These are phyloP conservation scores for Alternaria metachromatica DNA, from an alignment of 2,329 filamentous ascomycete species.

Conservation along the genomic window DNA sequence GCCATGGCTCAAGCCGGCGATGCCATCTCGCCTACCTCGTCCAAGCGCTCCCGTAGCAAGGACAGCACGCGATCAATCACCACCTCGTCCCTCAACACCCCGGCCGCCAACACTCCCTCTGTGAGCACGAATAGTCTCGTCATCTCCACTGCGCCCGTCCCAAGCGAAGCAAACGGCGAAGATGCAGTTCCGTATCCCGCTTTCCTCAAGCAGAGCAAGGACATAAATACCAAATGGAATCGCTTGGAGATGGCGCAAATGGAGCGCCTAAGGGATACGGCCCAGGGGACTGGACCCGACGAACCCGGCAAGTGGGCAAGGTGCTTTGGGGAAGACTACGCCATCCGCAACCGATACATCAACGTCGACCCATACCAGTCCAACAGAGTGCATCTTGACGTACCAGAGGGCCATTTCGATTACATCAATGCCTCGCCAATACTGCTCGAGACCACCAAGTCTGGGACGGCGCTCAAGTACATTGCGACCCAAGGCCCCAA, in stretches of 20 bases:
- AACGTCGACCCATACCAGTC: conserved; percentile 91
- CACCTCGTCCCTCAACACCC: conserved; percentile 34
- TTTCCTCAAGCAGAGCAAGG: conserved; percentile 61
- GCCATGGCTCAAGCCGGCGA: conserved; percentile 37
- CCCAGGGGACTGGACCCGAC: conserved; percentile 47
- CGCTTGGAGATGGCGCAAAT: conserved; percentile 68
- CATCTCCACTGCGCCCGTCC: conserved; percentile 28
- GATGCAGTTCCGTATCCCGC: conserved; percentile 53
- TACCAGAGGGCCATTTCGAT: conserved; percentile 68
- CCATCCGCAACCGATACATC: conserved; percentile 78
- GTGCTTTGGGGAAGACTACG: conserved; percentile 63
- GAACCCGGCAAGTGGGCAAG: conserved; percentile 63
- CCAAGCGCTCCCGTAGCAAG: conserved; percentile 49
- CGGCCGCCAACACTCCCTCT: conserved; percentile 34
- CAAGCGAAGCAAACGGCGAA: conserved; percentile 15
- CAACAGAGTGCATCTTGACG: conserved; percentile 81
- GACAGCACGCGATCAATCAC: conserved; percentile 45
- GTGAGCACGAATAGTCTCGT: conserved; percentile 43
- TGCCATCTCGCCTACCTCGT: conserved; percentile 45
- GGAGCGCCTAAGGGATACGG: conserved; percentile 58
- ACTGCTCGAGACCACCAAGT: conserved; percentile 48
- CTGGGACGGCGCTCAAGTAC: conserved; percentile 63
- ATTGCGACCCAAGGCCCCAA: conserved; percentile 97
- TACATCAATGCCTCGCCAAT: conserved; percentile 62
- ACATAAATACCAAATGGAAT: conserved; percentile 65